Percentiles rank a stretch among this genome's conserved stretches.
Conservation (phyloP, 2,329 filamentous ascomycete genomes). For the Fusarium redolens region DNA sequence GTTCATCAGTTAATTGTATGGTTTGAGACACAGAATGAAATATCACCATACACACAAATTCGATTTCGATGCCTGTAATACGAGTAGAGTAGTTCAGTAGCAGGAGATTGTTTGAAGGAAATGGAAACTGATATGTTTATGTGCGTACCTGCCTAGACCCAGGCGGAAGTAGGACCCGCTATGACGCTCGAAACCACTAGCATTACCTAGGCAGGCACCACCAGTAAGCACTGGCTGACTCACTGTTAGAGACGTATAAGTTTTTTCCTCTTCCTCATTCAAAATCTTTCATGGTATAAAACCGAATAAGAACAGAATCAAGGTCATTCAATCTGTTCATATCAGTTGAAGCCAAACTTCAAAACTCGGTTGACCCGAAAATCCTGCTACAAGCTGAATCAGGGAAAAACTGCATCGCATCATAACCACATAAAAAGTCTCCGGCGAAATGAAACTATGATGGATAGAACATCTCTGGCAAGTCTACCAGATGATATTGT, state of each 20-base stretch:
- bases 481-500: conserved; percentile 63
- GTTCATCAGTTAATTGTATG: neutral
- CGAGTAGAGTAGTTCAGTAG: neutral
- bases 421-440: neutral
- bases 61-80: neutral
- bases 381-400: neutral
- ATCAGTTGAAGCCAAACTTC: neutral
- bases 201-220: neutral
- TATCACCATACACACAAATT: neutral
- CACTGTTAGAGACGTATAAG: conserved; percentile 3
- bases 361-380: neutral
- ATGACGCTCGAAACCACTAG: conserved; percentile 8
- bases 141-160: conserved; percentile 2
- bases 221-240: conserved; percentile 1
- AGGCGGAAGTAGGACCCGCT: conserved; percentile 12
- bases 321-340: neutral
- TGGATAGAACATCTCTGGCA: conserved; percentile 50
- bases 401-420: conserved; percentile 11
- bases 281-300: neutral
- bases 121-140: neutral
- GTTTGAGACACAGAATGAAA: neutral
- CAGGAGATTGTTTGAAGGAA: neutral
- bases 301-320: neutral
- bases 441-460: conserved; percentile 33
- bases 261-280: neutral